Conservation (phyloP, 2,329 filamentous ascomycete genomes). For the Teratosphaeria epicoccoides region DNA sequence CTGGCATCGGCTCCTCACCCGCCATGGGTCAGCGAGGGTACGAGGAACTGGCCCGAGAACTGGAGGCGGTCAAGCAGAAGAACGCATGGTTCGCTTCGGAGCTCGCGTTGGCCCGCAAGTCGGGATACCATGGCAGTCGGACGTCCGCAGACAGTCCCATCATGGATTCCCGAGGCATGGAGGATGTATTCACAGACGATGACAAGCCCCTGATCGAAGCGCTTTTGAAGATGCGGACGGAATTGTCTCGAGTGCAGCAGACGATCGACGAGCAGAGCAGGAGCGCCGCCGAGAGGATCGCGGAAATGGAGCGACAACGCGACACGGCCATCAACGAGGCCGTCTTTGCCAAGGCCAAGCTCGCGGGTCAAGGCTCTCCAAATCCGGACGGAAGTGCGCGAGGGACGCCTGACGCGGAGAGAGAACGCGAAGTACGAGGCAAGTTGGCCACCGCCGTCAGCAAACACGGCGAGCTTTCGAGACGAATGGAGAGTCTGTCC, state of each 20-base stretch:
- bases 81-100: conserved; percentile 98
- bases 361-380: conserved; percentile 61
- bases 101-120: conserved; percentile 78
- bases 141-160: conserved; percentile 49
- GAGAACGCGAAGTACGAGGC: conserved; percentile 63
- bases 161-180: conserved; percentile 58
- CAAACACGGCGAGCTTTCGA: conserved; percentile 68
- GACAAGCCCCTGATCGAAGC: conserved; percentile 89
- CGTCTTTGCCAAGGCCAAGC: conserved; percentile 84
- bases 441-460: conserved; percentile 75
- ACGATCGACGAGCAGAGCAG: conserved; percentile 83
- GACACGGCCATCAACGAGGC: conserved; percentile 92
- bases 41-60: conserved; percentile 69
- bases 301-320: conserved; percentile 86
- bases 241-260: conserved; percentile 78
- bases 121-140: conserved; percentile 64
- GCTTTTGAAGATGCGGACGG: conserved; percentile 78
- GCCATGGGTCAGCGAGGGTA: conserved; percentile 53
- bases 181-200: conserved; percentile 79
- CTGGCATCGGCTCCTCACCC: conserved; percentile 49
- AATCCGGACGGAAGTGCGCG: conserved; percentile 43
- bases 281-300: conserved; percentile 76
- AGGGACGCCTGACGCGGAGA: conserved; percentile 48
- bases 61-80: conserved; percentile 71
- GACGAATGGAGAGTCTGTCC: conserved; percentile 58